Conservation (phyloP, 2,329 filamentous ascomycete genomes). For the Aspergillus unguis region DNA sequence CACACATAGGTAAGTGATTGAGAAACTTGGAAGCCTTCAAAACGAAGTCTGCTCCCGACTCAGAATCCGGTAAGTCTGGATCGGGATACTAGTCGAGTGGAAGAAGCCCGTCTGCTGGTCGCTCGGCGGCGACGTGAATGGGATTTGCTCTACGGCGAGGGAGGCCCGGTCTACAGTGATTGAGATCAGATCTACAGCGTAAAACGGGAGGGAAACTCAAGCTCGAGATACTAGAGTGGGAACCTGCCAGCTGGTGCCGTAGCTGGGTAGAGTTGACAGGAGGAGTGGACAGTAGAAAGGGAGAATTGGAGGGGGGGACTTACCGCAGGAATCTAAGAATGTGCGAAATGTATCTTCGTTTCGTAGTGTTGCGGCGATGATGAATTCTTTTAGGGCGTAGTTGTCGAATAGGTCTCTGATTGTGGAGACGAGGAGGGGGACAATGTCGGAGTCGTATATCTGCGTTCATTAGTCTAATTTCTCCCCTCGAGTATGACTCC, state of each 20-base stretch:
- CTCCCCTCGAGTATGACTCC: not conserved
- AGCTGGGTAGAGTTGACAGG: not conserved
- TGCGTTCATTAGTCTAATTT: slow-evolving; percentile 24
- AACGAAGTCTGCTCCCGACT: not conserved
- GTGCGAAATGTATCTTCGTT: slow-evolving; percentile 60
- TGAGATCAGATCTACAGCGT: slow-evolving; percentile 2
- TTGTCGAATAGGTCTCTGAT: slow-evolving; percentile 55
- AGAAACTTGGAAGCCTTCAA: too few relatives aligned
- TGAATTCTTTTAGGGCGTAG: slow-evolving; percentile 49
- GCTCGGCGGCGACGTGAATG: slow-evolving; percentile 42
- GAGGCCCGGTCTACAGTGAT: slow-evolving; percentile 27
- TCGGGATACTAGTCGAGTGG: slow-evolving; percentile 41
- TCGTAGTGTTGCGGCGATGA: slow-evolving; percentile 61
- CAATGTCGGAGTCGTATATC: slow-evolving; percentile 60
- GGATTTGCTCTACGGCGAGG: slow-evolving; percentile 38
- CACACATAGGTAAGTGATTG: too few relatives aligned
- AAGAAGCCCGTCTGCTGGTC: slow-evolving; percentile 48
- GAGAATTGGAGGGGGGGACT: slow-evolving; percentile 23
- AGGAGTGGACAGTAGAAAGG: not conserved
- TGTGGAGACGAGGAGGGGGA: slow-evolving; percentile 57
- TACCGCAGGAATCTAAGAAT: slow-evolving; percentile 59
- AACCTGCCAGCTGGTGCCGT: too few relatives aligned
- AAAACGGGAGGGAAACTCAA: not conserved
- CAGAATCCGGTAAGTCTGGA: slow-evolving; percentile 35
- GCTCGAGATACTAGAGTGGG: too few relatives aligned